phyloP scores from a whole-genome alignment of 129 eudicot genomes.

The Logfia minima region DNA sequence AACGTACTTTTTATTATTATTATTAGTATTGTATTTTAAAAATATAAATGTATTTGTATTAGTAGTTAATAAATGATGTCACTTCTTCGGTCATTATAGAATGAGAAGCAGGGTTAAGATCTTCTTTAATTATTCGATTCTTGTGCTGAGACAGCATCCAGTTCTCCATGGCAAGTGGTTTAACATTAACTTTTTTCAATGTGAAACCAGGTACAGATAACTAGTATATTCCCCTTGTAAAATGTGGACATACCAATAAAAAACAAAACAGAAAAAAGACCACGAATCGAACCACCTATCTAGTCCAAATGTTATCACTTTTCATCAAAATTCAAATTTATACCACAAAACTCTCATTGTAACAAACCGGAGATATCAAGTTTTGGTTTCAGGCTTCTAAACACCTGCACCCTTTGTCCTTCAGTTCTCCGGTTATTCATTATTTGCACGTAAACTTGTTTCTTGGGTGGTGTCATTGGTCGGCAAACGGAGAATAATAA shows the following conservation, averaged over 20 bases:
- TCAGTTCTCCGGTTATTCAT: not conserved
- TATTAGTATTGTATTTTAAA: no score
- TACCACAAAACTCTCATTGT: not conserved
- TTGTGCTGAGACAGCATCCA: no score
- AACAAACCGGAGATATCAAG: not conserved
- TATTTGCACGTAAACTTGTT: not conserved
- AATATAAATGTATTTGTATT: no score
- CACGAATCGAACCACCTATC: not conserved
- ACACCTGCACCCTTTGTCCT: not conserved
- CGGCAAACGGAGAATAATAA: not conserved
- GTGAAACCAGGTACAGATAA: no score
- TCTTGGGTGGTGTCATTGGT: not conserved
- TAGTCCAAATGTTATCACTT: not conserved
- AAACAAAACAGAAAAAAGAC: constrained; percentile 1
- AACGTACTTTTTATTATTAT: no score
- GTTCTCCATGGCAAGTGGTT: no score
- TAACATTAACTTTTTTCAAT: no score
- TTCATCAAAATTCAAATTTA: not conserved
- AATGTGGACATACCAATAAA: not conserved
- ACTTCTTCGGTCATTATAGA: no score
- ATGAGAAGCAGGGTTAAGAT: no score
- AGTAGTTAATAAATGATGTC: no score
- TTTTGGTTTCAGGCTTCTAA: not conserved
- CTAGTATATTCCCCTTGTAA: not conserved
- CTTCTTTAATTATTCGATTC: no score